Conservation (phyloP, 768 basidiomycete species). For the Sistotremastrum suecicum region DNA sequence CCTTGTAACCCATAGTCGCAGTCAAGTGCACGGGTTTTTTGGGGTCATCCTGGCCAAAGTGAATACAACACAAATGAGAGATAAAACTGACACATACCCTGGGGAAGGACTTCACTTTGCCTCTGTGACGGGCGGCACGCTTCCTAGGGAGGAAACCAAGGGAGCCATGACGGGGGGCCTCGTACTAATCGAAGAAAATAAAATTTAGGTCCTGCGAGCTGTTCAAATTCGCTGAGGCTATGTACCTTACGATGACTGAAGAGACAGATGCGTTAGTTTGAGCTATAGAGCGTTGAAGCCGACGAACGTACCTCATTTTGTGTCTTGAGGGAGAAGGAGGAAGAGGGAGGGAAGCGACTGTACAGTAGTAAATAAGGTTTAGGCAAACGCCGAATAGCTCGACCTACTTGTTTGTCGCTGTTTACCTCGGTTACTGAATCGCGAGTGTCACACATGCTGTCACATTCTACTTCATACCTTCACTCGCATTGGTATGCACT, state of each 20-base stretch:
- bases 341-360: background rate
- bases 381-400: background rate
- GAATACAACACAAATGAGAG: background rate
- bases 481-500: no score
- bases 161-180: constrained; percentile 97
- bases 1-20: constrained; percentile 98
- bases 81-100: constrained; percentile 42
- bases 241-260: constrained; percentile 77
- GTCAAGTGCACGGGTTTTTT: constrained; percentile 99
- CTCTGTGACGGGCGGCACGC: constrained; percentile 91
- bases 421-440: background rate
- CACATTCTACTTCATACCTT: no score
- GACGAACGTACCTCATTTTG: background rate
- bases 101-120: constrained; percentile 99
- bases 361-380: constrained; percentile 1
- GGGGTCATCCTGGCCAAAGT: constrained; percentile 73
- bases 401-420: background rate
- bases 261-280: background rate
- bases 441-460: background rate
- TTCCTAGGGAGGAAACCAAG: constrained; percentile 96
- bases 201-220: constrained; percentile 7
- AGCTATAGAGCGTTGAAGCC: background rate
- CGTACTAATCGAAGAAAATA: constrained; percentile 46
- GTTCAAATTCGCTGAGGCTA: constrained; percentile 5
- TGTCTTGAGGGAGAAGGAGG: background rate